These are phyloP conservation scores for Firmiana major DNA, from an alignment of 345 rosid genomes.

Conservation along the genomic window DNA sequence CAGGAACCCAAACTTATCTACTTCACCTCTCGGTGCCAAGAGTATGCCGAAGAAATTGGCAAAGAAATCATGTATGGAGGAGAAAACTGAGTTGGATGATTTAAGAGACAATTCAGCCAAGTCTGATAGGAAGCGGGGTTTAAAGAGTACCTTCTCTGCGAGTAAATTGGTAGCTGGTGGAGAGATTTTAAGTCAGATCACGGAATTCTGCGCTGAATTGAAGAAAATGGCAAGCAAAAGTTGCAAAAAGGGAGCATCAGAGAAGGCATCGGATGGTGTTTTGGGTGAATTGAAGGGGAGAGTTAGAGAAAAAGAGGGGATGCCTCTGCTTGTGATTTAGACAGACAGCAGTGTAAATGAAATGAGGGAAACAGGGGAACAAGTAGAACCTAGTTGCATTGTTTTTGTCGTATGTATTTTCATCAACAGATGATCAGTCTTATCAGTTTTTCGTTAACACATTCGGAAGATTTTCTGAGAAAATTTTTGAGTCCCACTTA, in stretches of 20 bases:
- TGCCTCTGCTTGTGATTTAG: constrained; percentile 10
- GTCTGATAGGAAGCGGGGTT: neutral
- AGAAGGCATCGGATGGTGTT: constrained; percentile 12
- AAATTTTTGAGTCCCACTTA: too few species aligned
- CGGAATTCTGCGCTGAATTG: constrained; percentile 16
- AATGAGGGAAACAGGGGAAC: too few species aligned
- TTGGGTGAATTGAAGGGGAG: constrained; percentile 14
- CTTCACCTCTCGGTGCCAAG: neutral
- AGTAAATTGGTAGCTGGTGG: constrained; percentile 18
- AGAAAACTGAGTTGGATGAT: constrained; percentile 10
- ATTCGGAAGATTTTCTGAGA: too few species aligned
- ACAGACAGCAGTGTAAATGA: too few species aligned
- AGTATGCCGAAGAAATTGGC: neutral
- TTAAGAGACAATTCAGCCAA: neutral
- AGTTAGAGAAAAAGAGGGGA: constrained; percentile 11
- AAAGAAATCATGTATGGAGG: neutral
- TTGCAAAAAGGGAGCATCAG: constrained; percentile 8
- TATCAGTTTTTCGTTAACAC: too few species aligned
- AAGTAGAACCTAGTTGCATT: too few species aligned
- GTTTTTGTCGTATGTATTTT: neutral
- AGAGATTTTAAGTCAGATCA: constrained; percentile 21
- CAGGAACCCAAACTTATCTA: constrained; percentile 18
- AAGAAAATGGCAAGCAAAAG: constrained; percentile 19
- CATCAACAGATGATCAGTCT: neutral
- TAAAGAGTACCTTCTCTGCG: constrained; percentile 21